Base-by-base conservation (phyloP, 306 rosid species). In the Styphnolobium japonicum region DNA sequence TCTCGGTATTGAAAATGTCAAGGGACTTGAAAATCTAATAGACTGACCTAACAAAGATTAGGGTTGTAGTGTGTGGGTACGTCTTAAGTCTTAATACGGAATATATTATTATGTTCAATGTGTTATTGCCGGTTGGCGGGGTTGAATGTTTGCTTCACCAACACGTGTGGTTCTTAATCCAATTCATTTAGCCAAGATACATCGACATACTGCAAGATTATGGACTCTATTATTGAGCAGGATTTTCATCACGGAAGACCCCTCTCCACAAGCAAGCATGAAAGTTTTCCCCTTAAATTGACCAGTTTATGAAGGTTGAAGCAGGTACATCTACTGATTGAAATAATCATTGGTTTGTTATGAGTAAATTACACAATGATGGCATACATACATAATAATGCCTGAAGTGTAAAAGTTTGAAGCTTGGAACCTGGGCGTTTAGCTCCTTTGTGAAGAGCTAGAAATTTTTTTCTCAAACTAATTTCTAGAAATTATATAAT, bases 91-190 rank as follows among this genome's bases (percentile, higher is more conserved):
- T 67, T 8, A n/a, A 23, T 57, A 31, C 67, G 4, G 4, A 43
- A 11, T 39, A 48, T 46, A 33, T 36, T 63, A 70, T 46, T 21
- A 36, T 69, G 82, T 80, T 79, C 51, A 69, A 37, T 75, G 85
- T 70, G 72, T 71, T 43, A 51, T 40, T 83, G 87, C 81, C 85
- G 85, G 85, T 69, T 71, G 85, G 85, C 76, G 46, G 80, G 56
- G 39, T 57, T 82, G 53, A 66, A 37, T 31, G 60, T 69, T 68
- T 53, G 73, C 76, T 58, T 73, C 7, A 0, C 67, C 69, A 58
- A 19, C 68, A 77, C 62, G 73, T 25, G 70, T 70, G 80, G 73
- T 67, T 86, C 74, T 40, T 40, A 62, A 60, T 79, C 73, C 82
- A 75, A 63, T 60, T 82, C 77, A 78, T 75, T 79, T 82, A 52